Conservation (phyloP, 331 rosid genomes). For the Quercus lobata region DNA sequence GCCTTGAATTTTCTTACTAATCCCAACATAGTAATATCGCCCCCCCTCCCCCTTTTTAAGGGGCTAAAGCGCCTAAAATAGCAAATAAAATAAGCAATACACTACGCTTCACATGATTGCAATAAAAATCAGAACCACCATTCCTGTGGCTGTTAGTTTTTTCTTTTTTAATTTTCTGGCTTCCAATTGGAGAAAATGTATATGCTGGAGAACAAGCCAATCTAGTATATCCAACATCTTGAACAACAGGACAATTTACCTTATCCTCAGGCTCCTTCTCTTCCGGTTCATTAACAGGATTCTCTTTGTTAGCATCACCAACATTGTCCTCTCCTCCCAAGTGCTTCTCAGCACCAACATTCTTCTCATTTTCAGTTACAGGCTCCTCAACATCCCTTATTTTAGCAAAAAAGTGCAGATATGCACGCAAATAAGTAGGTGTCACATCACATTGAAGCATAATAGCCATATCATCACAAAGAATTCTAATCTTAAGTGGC, state of each 20-base stretch:
- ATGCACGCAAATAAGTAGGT: no score
- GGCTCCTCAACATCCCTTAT: slow-evolving; percentile 64
- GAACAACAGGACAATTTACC: slow-evolving; percentile 30
- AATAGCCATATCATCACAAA: neutral
- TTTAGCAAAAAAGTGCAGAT: neutral
- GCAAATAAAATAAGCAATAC: neutral
- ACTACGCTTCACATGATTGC: neutral
- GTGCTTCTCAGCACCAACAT: slow-evolving; percentile 59
- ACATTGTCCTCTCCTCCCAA: slow-evolving; percentile 43
- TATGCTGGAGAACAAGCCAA: neutral
- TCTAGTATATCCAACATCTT: neutral
- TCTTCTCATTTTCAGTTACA: slow-evolving; percentile 56
- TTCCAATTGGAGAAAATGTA: neutral
- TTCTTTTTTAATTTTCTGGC: neutral
- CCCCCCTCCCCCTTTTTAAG: neutral
- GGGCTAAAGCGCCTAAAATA: neutral
- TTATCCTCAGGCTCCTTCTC: slow-evolving; percentile 86
- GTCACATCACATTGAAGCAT: neutral
- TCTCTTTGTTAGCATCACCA: slow-evolving; percentile 64
- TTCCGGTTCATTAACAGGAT: slow-evolving; percentile 48
- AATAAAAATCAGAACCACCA: neutral
- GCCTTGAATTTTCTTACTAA: neutral
- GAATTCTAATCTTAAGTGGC: neutral
- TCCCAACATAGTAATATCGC: neutral
- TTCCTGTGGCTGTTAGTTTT: neutral